Conservation (phyloP, 2,329 filamentous ascomycete genomes). For the Aspergillus phoenicis region DNA sequence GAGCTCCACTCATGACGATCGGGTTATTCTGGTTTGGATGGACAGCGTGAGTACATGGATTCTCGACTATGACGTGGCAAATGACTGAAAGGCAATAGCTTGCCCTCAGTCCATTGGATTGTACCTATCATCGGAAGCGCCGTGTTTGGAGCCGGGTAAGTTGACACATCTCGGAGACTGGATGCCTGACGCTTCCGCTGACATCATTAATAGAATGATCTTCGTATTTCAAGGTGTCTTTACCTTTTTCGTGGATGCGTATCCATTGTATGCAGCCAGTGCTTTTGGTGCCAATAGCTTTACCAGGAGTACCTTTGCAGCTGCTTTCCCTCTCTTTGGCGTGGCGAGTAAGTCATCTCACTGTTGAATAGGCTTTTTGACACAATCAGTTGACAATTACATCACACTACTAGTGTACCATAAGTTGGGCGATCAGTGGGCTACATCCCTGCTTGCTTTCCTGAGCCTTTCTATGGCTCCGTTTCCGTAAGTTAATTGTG, state of each 20-base stretch:
- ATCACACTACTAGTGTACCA: slow-evolving; percentile 33
- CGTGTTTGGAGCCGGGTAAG: slow-evolving; percentile 69
- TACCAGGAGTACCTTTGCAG: slow-evolving; percentile 72
- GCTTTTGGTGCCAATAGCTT: slow-evolving; percentile 81
- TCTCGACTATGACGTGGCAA: not conserved
- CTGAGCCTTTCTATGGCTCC: slow-evolving; percentile 39
- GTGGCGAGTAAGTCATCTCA: slow-evolving; percentile 30
- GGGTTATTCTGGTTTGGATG: slow-evolving; percentile 86
- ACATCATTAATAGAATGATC: not conserved
- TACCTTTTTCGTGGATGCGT: slow-evolving; percentile 66
- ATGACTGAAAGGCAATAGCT: not conserved
- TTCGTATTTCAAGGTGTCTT: slow-evolving; percentile 1
- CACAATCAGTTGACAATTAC: not conserved
- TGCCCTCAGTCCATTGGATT: slow-evolving; percentile 66
- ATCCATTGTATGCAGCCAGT: slow-evolving; percentile 44
- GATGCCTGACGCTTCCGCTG: too few species aligned
- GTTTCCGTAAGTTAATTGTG: slow-evolving; percentile 35
- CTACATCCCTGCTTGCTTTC: slow-evolving; percentile 39
- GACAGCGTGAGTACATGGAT: slow-evolving; percentile 63
- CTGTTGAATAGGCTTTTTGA: too few species aligned
- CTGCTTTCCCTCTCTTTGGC: slow-evolving; percentile 72
- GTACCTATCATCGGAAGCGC: slow-evolving; percentile 70
- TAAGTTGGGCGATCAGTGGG: slow-evolving; percentile 42
- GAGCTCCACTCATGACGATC: slow-evolving; percentile 71
- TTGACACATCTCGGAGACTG: slow-evolving; percentile 18